Evolutionary conservation across 345 rosid species (phyloP).

Genomic region (Aurinia saxatilis): DNA sequence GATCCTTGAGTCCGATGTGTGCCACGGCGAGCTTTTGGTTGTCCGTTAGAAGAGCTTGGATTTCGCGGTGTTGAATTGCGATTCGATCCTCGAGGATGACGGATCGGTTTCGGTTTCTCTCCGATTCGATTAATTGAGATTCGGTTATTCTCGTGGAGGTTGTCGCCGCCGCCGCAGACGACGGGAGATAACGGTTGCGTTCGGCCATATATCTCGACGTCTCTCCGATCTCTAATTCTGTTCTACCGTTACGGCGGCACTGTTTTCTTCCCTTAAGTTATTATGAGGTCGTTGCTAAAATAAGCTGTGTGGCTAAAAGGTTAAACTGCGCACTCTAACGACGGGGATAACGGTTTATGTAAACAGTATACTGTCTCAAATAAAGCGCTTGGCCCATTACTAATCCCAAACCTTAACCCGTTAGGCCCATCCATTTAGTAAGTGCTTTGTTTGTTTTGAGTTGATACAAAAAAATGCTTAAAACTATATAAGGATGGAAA

Average conservation of each 20-base stretch:
- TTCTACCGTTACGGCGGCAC: neutral
- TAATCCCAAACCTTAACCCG: neutral
- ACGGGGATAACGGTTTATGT: too few species aligned
- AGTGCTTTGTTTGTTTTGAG: too few species aligned
- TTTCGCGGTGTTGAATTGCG: conserved; percentile 59
- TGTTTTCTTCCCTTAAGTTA: neutral
- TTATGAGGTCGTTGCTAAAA: neutral
- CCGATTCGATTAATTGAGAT: conserved; percentile 12
- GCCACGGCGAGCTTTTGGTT: conserved; percentile 58
- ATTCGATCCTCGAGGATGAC: conserved; percentile 63
- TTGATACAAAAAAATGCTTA: too few species aligned
- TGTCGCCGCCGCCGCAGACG: neutral
- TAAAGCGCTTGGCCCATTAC: neutral
- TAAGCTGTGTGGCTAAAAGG: neutral
- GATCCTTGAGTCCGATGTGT: conserved; percentile 67
- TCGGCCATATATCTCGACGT: too few species aligned
- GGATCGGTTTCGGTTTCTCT: conserved; percentile 10
- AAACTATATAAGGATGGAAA: too few species aligned
- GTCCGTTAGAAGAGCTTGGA: conserved; percentile 59
- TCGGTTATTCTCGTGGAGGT: conserved; percentile 5
- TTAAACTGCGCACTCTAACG: neutral
- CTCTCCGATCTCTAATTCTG: conserved; percentile 9
- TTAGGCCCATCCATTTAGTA: too few species aligned
- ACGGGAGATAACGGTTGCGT: conserved; percentile 11
- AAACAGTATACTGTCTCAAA: too few species aligned